Evolutionary conservation across 2,329 filamentous ascomycete genomes (phyloP).

Genomic region (Exophiala sideris): DNA sequence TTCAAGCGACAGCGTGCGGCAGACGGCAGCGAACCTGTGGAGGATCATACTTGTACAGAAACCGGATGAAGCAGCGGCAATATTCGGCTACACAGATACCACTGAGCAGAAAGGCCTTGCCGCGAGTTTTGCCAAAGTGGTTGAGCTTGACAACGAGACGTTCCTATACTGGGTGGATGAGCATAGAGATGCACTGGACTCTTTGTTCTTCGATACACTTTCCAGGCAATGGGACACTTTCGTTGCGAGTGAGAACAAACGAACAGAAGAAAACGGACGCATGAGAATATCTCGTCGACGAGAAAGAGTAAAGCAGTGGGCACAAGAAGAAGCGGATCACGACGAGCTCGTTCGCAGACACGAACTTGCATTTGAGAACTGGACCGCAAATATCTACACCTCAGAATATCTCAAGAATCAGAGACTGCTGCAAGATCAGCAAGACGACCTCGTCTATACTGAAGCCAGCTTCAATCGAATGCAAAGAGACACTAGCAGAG

Average conservation of each 20-base stretch:
- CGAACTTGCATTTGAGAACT: slow-evolving; percentile 79
- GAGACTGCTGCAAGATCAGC: slow-evolving; percentile 82
- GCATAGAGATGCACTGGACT: slow-evolving; percentile 73
- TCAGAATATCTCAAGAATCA: slow-evolving; percentile 92
- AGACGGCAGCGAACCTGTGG: slow-evolving; percentile 78
- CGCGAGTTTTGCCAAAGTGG: slow-evolving; percentile 76
- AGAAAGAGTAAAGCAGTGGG: slow-evolving; percentile 80
- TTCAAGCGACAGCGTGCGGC: slow-evolving; percentile 61
- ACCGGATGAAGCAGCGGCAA: slow-evolving; percentile 70
- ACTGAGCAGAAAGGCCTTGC: slow-evolving; percentile 69
- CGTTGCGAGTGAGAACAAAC: slow-evolving; percentile 75
- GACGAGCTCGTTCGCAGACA: slow-evolving; percentile 77
- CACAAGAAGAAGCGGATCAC: slow-evolving; percentile 61
- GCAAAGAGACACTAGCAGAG: slow-evolving; percentile 71
- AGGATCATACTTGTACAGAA: slow-evolving; percentile 93
- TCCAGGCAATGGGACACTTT: slow-evolving; percentile 86
- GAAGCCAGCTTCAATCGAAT: slow-evolving; percentile 73
- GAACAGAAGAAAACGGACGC: slow-evolving; percentile 71
- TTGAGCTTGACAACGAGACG: slow-evolving; percentile 81
- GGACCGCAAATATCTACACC: slow-evolving; percentile 92
- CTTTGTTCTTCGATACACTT: slow-evolving; percentile 76
- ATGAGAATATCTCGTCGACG: slow-evolving; percentile 69
- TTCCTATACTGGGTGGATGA: slow-evolving; percentile 87
- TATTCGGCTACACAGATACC: slow-evolving; percentile 69
- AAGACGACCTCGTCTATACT: slow-evolving; percentile 80